Percentiles rank a stretch among this genome's conserved stretches.
These are phyloP conservation scores for Umbelopsis isabellina DNA, from an alignment of 192 early-diverging fungal genomes.

Conservation along the genomic window DNA sequence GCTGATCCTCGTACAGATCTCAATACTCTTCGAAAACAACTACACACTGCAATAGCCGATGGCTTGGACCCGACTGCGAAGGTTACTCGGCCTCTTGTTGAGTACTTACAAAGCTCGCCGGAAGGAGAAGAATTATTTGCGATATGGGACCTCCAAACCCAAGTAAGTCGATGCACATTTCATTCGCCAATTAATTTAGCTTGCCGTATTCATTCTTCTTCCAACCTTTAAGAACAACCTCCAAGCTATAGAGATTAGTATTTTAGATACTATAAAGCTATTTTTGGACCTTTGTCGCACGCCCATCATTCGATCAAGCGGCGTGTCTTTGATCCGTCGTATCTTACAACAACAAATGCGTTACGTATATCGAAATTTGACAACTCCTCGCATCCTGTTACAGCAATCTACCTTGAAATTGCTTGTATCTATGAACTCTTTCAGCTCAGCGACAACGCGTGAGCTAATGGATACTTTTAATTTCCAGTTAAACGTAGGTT, in stretches of 20 bases:
- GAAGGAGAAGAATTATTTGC: conserved; percentile 61
- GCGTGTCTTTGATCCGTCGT: conserved; percentile 56
- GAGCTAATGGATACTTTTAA: conserved; percentile 76
- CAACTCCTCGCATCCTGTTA: conserved; percentile 56
- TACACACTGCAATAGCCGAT: conserved; percentile 12
- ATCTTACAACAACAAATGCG: conserved; percentile 72
- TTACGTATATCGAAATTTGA: conserved; percentile 63
- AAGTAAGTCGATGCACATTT: conserved; percentile 35
- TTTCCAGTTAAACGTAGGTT: conserved; percentile 64
- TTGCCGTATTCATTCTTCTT: not conserved
- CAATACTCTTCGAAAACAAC: conserved; percentile 23
- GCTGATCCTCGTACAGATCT: conserved; percentile 18
- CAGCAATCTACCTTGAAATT: conserved; percentile 66
- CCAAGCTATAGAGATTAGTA: conserved; percentile 56
- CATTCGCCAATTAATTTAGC: not conserved
- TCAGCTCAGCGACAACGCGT: conserved; percentile 55
- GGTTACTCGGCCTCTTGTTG: conserved; percentile 35
- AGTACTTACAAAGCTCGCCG: conserved; percentile 63
- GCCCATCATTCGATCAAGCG: conserved; percentile 34
- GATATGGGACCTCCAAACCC: conserved; percentile 68
- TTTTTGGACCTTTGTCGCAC: conserved; percentile 33
- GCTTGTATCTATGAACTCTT: conserved; percentile 64
- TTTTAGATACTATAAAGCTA: conserved; percentile 60
- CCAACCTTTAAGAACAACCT: conserved; percentile 44
- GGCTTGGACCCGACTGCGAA: conserved; percentile 35